A percentile compares a stretch with the other conserved stretches of the same genome.
Conservation (phyloP, 2,329 filamentous ascomycete genomes). For the Alternaria viburni region DNA sequence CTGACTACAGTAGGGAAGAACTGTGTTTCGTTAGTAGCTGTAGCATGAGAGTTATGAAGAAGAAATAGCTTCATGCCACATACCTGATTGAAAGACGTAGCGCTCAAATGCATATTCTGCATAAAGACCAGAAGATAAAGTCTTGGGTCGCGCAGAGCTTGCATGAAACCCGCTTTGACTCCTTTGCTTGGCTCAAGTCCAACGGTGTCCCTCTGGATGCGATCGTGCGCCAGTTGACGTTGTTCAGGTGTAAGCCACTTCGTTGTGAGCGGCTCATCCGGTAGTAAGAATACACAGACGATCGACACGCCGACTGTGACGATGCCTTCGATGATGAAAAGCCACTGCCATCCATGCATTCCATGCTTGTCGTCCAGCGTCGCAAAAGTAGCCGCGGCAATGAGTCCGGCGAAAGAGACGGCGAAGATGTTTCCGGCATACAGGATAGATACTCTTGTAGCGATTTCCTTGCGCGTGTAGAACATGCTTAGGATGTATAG, state of each 20-base stretch:
- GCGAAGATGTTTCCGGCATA: constrained; percentile 49
- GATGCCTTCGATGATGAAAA: constrained; percentile 5
- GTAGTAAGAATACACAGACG: constrained; percentile 32
- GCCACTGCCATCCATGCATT: constrained; percentile 43
- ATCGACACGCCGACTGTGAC: constrained; percentile 3
- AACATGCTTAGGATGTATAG: constrained; percentile 67
- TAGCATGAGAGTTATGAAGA: background rate
- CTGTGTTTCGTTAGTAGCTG: constrained; percentile 2
- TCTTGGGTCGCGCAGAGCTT: constrained; percentile 58
- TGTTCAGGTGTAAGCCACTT: constrained; percentile 54
- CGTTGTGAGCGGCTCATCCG: constrained; percentile 43
- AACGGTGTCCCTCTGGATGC: constrained; percentile 53
- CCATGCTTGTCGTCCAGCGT: constrained; percentile 19
- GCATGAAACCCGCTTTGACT: constrained; percentile 54
- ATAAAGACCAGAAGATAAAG: constrained; percentile 62
- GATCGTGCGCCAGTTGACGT: constrained; percentile 40
- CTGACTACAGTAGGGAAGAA: constrained; percentile 45
- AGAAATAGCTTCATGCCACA: background rate
- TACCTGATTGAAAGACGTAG: constrained; percentile 53
- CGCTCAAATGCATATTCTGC: constrained; percentile 62
- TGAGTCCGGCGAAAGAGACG: constrained; percentile 50
- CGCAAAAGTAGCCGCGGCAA: constrained; percentile 45
- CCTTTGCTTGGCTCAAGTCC: constrained; percentile 47
- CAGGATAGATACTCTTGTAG: constrained; percentile 39
- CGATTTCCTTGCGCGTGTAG: constrained; percentile 63